A percentile compares a stretch with the other conserved stretches of the same genome.
Conservation (phyloP, 1,284 basidiomycete genomes). For the Sporisorium graminicola region DNA sequence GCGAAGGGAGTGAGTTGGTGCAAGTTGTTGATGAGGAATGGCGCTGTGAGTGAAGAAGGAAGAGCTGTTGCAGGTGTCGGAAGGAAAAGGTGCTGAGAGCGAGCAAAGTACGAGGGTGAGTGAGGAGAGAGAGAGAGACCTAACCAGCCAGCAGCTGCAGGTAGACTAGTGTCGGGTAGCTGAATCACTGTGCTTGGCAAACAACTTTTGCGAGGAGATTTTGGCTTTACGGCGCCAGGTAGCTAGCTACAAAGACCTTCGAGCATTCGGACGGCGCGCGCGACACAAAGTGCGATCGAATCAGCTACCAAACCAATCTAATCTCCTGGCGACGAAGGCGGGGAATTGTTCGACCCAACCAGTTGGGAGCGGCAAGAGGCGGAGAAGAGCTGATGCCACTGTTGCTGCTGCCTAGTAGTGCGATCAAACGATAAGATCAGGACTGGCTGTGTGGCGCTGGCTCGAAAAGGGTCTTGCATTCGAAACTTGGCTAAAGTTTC, state of each 20-base stretch:
- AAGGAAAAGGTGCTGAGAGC: background rate
- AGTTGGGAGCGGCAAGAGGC: conserved; percentile 29
- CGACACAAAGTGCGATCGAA: background rate
- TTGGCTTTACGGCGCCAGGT: too few relatives aligned
- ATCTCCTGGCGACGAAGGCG: conserved; percentile 12
- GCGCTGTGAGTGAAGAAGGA: background rate
- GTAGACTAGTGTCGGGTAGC: background rate
- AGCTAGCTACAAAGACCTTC: too few relatives aligned
- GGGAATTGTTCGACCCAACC: conserved; percentile 2
- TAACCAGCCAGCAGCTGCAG: background rate
- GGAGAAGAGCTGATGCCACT: conserved; percentile 16
- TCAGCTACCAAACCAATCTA: background rate
- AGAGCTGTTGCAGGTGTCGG: background rate
- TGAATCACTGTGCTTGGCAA: background rate
- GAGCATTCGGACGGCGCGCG: background rate
- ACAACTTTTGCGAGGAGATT: background rate
- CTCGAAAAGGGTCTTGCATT: background rate
- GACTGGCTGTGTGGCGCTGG: background rate
- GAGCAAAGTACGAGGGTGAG: background rate
- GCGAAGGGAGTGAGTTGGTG: background rate
- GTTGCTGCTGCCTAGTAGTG: too few relatives aligned
- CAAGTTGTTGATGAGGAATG: background rate
- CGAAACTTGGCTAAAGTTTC: background rate
- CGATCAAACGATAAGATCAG: conserved; percentile 27
- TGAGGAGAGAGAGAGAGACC: background rate